Evolutionary conservation across 441 rosid species (phyloP), one percentile per base, ranked within the genome.

Genomic region (Populus hybrid): DNA sequence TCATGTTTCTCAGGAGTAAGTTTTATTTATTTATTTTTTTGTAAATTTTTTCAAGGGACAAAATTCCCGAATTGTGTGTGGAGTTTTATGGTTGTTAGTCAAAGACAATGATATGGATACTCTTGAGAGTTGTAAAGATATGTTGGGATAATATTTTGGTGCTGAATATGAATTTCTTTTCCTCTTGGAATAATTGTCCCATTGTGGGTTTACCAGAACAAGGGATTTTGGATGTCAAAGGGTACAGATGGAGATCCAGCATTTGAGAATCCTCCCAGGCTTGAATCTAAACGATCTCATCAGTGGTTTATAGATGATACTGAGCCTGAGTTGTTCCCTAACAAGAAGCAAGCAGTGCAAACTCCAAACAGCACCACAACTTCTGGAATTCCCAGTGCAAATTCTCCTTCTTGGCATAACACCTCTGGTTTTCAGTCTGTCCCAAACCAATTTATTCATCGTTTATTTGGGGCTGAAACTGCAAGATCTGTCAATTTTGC

Each of bases 261-360:
- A 71, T 87, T 82, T 74, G 87, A 84, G 79, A 86, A 79, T 86
- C 78, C 93, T 66, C 84, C 90, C 29, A 86, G 84, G 77, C 65
- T 81, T 56, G 93, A 88, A 50, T 78, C 86, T 1, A 90, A 90
- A 85, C 87, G 92, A 14, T 81, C 91, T 73, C 89, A 85, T 84
- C 97, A 86, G 68, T 92, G 91, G 93, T 87, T 92, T 80, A 71
- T 84, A 76, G 93, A 89, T 81, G 83, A 85, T 77, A 72, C 84
- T 6, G 90, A 86, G 74, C 81, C 87, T 12, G 92, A 89, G 77
- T 78, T 78, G 71, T 87, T 84, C 69, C 87, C 90, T 76, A 90
- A 85, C 83, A 92, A 92, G 86, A 90, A 88, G 82, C 94, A 89
- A 80, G 91, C 88, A 6, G 75, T 83, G 14, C 89, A 82, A 81